Evolutionary conservation across 108 stramenopile species (phyloP).

Genomic region (Parmales sp.): DNA sequence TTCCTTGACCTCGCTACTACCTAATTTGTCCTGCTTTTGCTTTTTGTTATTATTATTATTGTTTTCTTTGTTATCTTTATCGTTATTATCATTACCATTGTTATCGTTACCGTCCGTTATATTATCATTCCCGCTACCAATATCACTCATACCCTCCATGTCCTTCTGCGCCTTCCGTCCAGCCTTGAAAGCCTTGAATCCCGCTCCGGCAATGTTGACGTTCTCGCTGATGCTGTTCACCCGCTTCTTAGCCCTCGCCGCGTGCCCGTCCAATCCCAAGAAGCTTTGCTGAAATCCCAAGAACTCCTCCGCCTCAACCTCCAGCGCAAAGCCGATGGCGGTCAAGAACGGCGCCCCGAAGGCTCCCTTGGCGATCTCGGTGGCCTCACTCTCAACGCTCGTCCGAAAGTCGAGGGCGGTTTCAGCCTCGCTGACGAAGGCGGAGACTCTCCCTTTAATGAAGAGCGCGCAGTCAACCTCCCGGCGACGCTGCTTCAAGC

Average conservation of each 20-base stretch:
- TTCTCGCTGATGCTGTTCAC: slow-evolving; percentile 39
- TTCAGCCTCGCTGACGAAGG: background rate
- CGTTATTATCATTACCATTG: slow-evolving; percentile 22
- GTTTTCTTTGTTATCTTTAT: slow-evolving; percentile 15
- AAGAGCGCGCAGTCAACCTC: slow-evolving; percentile 38
- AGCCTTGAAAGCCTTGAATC: slow-evolving; percentile 50
- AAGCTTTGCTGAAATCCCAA: slow-evolving; percentile 57
- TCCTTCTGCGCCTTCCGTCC: slow-evolving; percentile 62
- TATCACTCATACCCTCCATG: no score
- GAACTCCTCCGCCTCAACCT: slow-evolving; percentile 62
- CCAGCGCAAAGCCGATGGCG: slow-evolving; percentile 62
- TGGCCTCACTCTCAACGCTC: slow-evolving; percentile 41
- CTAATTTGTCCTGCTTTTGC: background rate
- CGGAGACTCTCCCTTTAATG: background rate
- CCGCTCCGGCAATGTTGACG: slow-evolving; percentile 53
- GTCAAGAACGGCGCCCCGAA: slow-evolving; percentile 58
- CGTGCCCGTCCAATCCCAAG: slow-evolving; percentile 59
- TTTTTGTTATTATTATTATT: background rate
- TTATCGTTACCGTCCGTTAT: slow-evolving; percentile 28
- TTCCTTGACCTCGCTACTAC: slow-evolving; percentile 5
- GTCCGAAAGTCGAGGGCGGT: slow-evolving; percentile 16
- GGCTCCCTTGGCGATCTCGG: slow-evolving; percentile 44
- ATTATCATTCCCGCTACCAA: slow-evolving; percentile 39
- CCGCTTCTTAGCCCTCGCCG: slow-evolving; percentile 50
- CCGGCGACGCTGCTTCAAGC: slow-evolving; percentile 57